Percentiles rank a stretch among this genome's conserved stretches.
These are phyloP conservation scores for Zygosaccharomyces rouxii DNA, from an alignment of 805 yeast species.

Conservation along the genomic window DNA sequence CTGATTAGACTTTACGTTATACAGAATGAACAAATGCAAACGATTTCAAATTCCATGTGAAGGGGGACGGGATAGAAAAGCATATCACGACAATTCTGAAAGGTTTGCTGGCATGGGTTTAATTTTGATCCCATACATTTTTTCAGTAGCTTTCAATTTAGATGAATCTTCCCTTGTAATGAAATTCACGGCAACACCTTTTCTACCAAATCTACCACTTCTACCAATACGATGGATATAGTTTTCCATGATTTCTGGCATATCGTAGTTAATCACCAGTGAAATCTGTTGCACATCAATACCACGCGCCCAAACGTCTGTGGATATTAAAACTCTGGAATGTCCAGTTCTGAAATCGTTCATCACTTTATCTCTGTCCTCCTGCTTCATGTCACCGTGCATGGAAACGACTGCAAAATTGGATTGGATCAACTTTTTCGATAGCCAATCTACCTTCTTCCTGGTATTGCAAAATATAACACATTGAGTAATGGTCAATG, in stretches of 20 bases:
- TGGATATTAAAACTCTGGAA: slow-evolving; percentile 85
- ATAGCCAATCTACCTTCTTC: slow-evolving; percentile 86
- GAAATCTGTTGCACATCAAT: slow-evolving; percentile 97
- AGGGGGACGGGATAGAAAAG: too few relatives aligned
- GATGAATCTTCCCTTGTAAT: slow-evolving; percentile 75
- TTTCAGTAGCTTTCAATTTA: slow-evolving; percentile 80
- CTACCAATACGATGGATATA: slow-evolving; percentile 98
- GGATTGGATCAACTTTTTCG: slow-evolving; percentile 65
- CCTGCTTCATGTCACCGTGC: slow-evolving; percentile 95
- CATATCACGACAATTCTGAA: slow-evolving; percentile 40
- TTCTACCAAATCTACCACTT: slow-evolving; percentile 97
- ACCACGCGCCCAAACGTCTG: slow-evolving; percentile 97
- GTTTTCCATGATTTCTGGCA: slow-evolving; percentile 86
- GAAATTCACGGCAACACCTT: slow-evolving; percentile 95
- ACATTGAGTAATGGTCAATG: slow-evolving; percentile 93
- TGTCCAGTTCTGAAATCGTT: slow-evolving; percentile 92
- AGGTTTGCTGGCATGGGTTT: slow-evolving; percentile 86
- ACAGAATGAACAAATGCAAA: slow-evolving; percentile 29
- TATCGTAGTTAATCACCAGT: slow-evolving; percentile 88
- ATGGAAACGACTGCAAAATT: slow-evolving; percentile 91
- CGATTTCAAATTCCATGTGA: slow-evolving; percentile 20
- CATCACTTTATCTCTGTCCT: slow-evolving; percentile 92
- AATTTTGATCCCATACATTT: slow-evolving; percentile 82
- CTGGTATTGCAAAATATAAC: slow-evolving; percentile 97
- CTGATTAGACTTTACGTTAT: slow-evolving; percentile 23